Conservation (phyloP, 371 early-diverging fungal genomes). For the Syncephalis plumigaleata region DNA sequence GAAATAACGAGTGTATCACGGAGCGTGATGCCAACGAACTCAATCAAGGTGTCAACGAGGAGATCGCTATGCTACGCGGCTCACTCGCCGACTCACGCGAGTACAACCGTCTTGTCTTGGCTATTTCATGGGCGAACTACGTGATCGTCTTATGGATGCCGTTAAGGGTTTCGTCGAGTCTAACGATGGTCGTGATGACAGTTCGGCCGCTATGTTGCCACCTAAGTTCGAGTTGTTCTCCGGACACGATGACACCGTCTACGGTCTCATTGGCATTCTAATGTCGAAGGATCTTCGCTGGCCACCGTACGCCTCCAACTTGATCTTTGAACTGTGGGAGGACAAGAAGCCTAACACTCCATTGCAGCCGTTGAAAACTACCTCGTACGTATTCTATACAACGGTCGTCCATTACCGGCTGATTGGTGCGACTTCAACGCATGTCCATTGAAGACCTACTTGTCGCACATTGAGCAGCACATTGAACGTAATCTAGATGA, state of each 20-base stretch:
- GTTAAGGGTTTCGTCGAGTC: slow-evolving; percentile 6
- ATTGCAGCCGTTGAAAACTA: slow-evolving; percentile 7
- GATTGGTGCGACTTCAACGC: slow-evolving; percentile 22
- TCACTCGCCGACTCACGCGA: slow-evolving; percentile 11
- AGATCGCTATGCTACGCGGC: slow-evolving; percentile 19
- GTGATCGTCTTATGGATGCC: slow-evolving; percentile 16
- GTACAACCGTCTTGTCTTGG: slow-evolving; percentile 17
- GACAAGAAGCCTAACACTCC: slow-evolving; percentile 1
- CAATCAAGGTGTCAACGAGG: slow-evolving; percentile 16
- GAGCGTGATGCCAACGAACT: slow-evolving; percentile 9
- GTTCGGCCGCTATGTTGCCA: neutral
- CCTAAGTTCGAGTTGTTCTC: slow-evolving; percentile 24
- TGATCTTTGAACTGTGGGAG: slow-evolving; percentile 36
- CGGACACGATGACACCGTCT: slow-evolving; percentile 30
- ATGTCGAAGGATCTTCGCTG: slow-evolving; percentile 21
- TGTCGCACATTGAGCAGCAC: slow-evolving; percentile 1
- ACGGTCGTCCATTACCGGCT: slow-evolving; percentile 17
- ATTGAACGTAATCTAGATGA: too few relatives aligned
- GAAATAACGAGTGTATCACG: slow-evolving; percentile 15
- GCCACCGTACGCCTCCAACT: slow-evolving; percentile 40
- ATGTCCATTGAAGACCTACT: neutral
- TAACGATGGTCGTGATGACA: neutral
- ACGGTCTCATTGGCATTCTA: slow-evolving; percentile 21
- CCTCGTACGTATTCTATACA: slow-evolving; percentile 30
- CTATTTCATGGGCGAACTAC: slow-evolving; percentile 24